These are phyloP conservation scores for cucumber (Cucumis sativus) DNA, from an alignment of 306 rosid species.

Conservation along the genomic window DNA sequence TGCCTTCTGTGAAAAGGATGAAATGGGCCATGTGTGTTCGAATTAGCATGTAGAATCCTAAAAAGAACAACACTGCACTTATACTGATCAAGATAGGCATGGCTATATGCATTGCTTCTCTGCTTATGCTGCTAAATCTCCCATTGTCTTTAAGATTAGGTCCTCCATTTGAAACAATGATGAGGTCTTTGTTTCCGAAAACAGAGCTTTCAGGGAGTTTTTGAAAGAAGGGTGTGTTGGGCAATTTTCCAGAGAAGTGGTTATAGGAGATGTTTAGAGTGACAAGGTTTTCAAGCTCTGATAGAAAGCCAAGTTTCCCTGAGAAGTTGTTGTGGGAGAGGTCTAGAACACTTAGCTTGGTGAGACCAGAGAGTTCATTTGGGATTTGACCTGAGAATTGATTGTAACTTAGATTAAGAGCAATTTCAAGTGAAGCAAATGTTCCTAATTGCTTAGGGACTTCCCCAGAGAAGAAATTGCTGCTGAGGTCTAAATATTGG, in stretches of 20 bases:
- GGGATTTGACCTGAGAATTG: conserved; percentile 76
- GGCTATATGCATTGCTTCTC: conserved; percentile 27
- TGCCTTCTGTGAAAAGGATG: conserved; percentile 27
- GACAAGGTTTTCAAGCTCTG: conserved; percentile 52
- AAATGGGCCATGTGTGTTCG: conserved; percentile 21
- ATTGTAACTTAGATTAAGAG: conserved; percentile 76
- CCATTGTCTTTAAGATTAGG: conserved; percentile 18
- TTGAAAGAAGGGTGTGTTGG: conserved; percentile 55
- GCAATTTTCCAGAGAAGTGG: conserved; percentile 60
- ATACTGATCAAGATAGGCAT: conserved; percentile 38
- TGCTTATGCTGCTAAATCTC: conserved; percentile 14
- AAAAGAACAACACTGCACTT: conserved; percentile 36
- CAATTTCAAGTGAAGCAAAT: conserved; percentile 63
- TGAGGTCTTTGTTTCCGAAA: conserved; percentile 56
- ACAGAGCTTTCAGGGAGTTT: conserved; percentile 58
- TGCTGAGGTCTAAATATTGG: conserved; percentile 65
- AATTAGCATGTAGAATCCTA: conserved; percentile 30
- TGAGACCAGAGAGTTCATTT: conserved; percentile 44
- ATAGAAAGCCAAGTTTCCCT: conserved; percentile 41
- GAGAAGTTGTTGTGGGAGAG: conserved; percentile 70
- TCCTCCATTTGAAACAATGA: conserved; percentile 21
- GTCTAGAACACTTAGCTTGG: conserved; percentile 60
- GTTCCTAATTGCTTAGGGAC: conserved; percentile 63
- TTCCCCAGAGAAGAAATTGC: conserved; percentile 65
- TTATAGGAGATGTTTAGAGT: conserved; percentile 70